Evolutionary conservation across 2,329 filamentous ascomycete species (phyloP).

Genomic region (Sphaerulina populicola): DNA sequence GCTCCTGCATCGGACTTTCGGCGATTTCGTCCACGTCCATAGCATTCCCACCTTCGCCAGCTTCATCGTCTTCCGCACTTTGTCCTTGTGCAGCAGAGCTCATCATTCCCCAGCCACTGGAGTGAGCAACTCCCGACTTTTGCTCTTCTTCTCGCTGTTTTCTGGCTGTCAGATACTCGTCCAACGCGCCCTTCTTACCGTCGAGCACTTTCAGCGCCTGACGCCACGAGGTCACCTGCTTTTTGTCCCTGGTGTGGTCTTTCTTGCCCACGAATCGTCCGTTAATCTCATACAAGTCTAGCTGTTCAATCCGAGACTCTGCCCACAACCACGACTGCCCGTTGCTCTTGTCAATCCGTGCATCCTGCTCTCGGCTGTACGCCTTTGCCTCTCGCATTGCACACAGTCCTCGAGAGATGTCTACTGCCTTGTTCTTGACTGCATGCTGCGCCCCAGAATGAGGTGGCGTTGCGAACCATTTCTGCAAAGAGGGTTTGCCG

Average conservation of each 20-base stretch:
- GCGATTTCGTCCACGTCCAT: slow-evolving; percentile 5
- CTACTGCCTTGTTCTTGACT: slow-evolving; percentile 3
- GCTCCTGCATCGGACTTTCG: background rate
- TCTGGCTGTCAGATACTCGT: slow-evolving; percentile 24
- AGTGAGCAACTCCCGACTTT: slow-evolving; percentile 3
- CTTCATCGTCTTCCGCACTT: slow-evolving; percentile 10
- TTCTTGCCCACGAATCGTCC: slow-evolving; percentile 17
- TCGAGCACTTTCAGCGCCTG: slow-evolving; percentile 26
- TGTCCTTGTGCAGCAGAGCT: slow-evolving; percentile 4
- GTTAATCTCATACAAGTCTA: slow-evolving; percentile 40
- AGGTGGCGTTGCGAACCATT: slow-evolving; percentile 37
- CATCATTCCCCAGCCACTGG: slow-evolving; percentile 16
- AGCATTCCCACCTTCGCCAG: slow-evolving; percentile 1
- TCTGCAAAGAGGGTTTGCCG: slow-evolving; percentile 43
- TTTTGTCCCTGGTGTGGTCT: slow-evolving; percentile 15
- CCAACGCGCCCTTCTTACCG: slow-evolving; percentile 23
- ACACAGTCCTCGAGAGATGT: slow-evolving; percentile 36
- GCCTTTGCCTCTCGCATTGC: slow-evolving; percentile 41
- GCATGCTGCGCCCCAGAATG: background rate
- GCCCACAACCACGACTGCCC: slow-evolving; percentile 50
- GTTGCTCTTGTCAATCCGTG: slow-evolving; percentile 36
- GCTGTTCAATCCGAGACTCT: slow-evolving; percentile 48
- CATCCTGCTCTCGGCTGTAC: slow-evolving; percentile 42
- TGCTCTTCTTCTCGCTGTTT: slow-evolving; percentile 16
- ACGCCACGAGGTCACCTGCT: slow-evolving; percentile 22